These are phyloP conservation scores for Eucalyptus coolabah DNA, from an alignment of 345 rosid genomes.

Conservation along the genomic window DNA sequence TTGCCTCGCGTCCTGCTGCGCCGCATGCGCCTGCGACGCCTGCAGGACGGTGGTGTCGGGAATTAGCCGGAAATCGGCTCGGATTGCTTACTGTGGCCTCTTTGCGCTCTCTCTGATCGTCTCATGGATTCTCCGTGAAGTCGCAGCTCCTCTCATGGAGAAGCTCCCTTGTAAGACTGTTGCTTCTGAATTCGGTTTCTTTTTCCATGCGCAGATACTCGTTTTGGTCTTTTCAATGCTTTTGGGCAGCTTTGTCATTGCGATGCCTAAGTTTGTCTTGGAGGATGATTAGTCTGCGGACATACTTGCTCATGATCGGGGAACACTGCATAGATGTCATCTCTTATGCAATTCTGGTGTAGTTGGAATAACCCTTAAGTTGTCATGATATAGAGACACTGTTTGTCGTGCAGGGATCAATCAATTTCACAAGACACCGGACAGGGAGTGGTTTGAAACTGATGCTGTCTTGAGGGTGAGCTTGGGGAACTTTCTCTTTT, in stretches of 20 bases:
- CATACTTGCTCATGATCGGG: neutral
- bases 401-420: constrained; percentile 65
- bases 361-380: neutral
- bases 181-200: neutral
- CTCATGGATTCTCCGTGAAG: constrained; percentile 95
- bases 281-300: neutral
- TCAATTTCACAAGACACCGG: constrained; percentile 78
- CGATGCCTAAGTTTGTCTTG: neutral
- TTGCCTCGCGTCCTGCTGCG: constrained; percentile 98
- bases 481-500: constrained; percentile 89
- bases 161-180: constrained; percentile 78
- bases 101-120: constrained; percentile 86
- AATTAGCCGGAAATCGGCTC: constrained; percentile 88
- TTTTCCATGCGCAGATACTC: neutral
- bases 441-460: constrained; percentile 95
- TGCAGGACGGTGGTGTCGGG: constrained; percentile 85
- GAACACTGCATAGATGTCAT: neutral
- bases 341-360: neutral
- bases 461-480: constrained; percentile 97
- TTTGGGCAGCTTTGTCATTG: neutral
- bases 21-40: constrained; percentile 95
- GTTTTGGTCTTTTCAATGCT: neutral
- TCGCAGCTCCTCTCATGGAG: constrained; percentile 99
- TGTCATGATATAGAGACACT: neutral
- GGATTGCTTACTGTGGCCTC: constrained; percentile 97